Evolutionary conservation across 2,329 filamentous ascomycete genomes (phyloP).

Genomic region (Fusarium floridanum): DNA sequence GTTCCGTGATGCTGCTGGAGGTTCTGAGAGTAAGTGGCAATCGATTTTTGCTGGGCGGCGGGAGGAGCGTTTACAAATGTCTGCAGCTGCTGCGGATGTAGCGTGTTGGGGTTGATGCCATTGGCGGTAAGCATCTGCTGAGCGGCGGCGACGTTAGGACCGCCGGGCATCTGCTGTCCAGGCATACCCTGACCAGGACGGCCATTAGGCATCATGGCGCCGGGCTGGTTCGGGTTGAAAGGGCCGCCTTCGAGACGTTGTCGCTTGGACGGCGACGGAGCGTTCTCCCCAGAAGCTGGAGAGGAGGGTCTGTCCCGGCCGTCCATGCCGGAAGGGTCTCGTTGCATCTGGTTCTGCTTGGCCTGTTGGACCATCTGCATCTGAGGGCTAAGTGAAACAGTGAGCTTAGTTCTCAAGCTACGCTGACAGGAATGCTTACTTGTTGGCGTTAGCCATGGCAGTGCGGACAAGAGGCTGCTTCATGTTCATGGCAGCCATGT

Average conservation of each 20-base stretch:
- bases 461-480: constrained; percentile 76
- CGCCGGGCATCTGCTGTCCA: constrained; percentile 73
- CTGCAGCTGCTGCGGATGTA: constrained; percentile 83
- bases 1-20: constrained; percentile 84
- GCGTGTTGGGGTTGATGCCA: constrained; percentile 80
- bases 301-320: constrained; percentile 85
- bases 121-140: constrained; percentile 74
- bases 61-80: constrained; percentile 67
- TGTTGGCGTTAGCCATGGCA: constrained; percentile 83
- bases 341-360: constrained; percentile 86
- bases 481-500: constrained; percentile 66
- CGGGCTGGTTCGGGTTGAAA: constrained; percentile 78
- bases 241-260: constrained; percentile 79
- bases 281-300: constrained; percentile 86
- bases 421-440: constrained; percentile 63
- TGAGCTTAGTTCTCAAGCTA: constrained; percentile 21
- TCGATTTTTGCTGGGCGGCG: constrained; percentile 81
- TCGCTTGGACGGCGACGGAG: constrained; percentile 91
- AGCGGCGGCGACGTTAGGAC: constrained; percentile 62
- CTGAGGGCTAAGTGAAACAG: constrained; percentile 65
- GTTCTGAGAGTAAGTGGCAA: constrained; percentile 88
- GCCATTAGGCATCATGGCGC: constrained; percentile 78
- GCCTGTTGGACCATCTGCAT: constrained; percentile 79
- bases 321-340: constrained; percentile 89
- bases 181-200: constrained; percentile 79